Conservation (phyloP, 768 basidiomycete species). For the Naganishia friedmannii region DNA sequence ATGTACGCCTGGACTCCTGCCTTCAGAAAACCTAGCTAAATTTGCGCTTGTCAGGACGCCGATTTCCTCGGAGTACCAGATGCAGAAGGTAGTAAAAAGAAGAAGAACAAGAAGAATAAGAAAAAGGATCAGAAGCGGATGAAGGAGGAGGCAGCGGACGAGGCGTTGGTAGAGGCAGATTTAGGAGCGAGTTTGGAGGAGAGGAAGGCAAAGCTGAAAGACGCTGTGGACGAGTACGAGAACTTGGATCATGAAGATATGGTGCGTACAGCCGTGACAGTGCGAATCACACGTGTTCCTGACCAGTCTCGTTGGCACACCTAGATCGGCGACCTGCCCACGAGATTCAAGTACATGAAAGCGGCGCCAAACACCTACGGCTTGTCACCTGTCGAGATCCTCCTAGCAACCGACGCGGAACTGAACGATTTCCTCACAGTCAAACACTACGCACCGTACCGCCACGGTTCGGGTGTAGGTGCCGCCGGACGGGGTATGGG, state of each 20-base stretch:
- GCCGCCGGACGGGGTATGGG: constrained; percentile 54
- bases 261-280: constrained; percentile 56
- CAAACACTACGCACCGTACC: constrained; percentile 88
- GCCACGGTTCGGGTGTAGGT: constrained; percentile 56
- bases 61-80: constrained; percentile 41
- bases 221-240: constrained; percentile 89
- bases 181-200: constrained; percentile 69
- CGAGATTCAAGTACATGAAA: constrained; percentile 86
- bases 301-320: not conserved
- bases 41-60: constrained; percentile 41
- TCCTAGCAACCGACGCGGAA: constrained; percentile 86
- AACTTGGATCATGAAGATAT: constrained; percentile 92
- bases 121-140: constrained; percentile 35
- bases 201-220: constrained; percentile 74
- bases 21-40: not conserved
- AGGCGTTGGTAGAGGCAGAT: constrained; percentile 41
- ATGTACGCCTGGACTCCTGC: not conserved
- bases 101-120: constrained; percentile 44
- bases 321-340: constrained; percentile 83
- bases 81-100: constrained; percentile 32
- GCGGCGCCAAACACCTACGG: constrained; percentile 61
- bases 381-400: constrained; percentile 77
- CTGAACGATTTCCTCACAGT: constrained; percentile 86
- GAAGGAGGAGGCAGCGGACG: constrained; percentile 54
- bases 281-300: not conserved